These are phyloP conservation scores for Chlorophyllum brunneum DNA, from an alignment of 768 basidiomycete genomes.

Conservation along the genomic window DNA sequence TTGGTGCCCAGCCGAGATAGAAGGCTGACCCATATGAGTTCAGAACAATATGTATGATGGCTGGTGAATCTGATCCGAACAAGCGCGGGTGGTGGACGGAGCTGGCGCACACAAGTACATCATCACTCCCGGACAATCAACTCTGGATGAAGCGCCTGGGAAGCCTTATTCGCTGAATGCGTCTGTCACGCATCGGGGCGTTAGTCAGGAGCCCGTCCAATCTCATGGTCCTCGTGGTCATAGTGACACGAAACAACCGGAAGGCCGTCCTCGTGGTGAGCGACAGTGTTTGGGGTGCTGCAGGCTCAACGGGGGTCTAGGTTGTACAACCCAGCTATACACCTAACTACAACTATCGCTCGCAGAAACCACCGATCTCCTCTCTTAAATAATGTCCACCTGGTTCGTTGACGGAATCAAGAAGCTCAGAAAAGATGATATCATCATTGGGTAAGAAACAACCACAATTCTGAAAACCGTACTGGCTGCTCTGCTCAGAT, in stretches of 20 bases:
- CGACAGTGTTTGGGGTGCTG: background rate
- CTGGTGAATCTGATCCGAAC: no score
- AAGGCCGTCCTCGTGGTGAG: background rate
- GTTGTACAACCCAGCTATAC: background rate
- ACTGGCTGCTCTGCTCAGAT: background rate
- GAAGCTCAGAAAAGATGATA: conserved; percentile 6
- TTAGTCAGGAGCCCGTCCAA: background rate
- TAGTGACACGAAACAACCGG: no score
- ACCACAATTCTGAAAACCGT: background rate
- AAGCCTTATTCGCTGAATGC: no score
- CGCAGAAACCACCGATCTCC: background rate
- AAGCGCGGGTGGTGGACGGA: no score
- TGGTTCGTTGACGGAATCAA: conserved; percentile 10
- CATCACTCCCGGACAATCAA: no score
- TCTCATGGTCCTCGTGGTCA: background rate
- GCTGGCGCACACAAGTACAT: no score
- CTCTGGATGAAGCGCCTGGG: no score
- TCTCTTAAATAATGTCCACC: background rate
- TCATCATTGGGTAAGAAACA: conserved; percentile 5
- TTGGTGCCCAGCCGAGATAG: no score
- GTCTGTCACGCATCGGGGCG: no score
- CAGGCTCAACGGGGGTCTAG: no score
- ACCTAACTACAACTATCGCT: background rate
- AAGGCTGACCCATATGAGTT: no score
- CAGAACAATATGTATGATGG: no score